Base-by-base conservation (phyloP, 2,329 filamentous ascomycete genomes). In the Colletotrichum tamarilloi region DNA sequence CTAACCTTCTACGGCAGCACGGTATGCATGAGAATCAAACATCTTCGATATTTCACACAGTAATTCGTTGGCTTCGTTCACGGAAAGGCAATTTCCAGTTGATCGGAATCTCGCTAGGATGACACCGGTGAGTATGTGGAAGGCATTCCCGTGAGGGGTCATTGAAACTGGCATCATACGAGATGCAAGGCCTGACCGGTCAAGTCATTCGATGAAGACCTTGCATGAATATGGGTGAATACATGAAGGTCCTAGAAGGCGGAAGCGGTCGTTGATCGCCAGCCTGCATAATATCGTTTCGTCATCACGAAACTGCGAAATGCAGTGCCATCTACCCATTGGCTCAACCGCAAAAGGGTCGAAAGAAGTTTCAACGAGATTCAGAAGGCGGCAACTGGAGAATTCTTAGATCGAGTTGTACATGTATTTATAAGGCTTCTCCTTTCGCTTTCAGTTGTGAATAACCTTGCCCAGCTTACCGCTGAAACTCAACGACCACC, bases 11-110 rank as follows among this genome's bases (percentile, higher is more conserved):
- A 49, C 42, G 42, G 42, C 16, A 49, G 42, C 8, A n/a, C 19
- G 3, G 42, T 49, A n/a, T 49, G 42, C 42, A 49, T 49, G 42
- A 49, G 14, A 16, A 16, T 19, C 16, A 14, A 42, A 7, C 38
- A 16, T 42, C 38, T 7, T 42, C 0, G 14, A 0, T 16, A 42
- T 6, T 16, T 0, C 5, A 16, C 0, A 0, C 2, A 19, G 14
- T 19, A 19, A 8, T 16, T 19, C 14, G 38, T 16, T 19, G 14
- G 0, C 1, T 19, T n/a, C 2, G 1, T n/a, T 3, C 42, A 49
- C 3, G 19, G 7, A 49, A 49, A 1, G 16, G 7, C 16, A 46
- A 1, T 49, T 0, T n/a, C 19, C 14, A 42, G 38, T 19, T 16
- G 16, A 42, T 42, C 5, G 16, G 38, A n/a, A 49, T 8, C 16